Conservation (phyloP, 768 basidiomycete species). For the Boletus vermiculosoides region DNA sequence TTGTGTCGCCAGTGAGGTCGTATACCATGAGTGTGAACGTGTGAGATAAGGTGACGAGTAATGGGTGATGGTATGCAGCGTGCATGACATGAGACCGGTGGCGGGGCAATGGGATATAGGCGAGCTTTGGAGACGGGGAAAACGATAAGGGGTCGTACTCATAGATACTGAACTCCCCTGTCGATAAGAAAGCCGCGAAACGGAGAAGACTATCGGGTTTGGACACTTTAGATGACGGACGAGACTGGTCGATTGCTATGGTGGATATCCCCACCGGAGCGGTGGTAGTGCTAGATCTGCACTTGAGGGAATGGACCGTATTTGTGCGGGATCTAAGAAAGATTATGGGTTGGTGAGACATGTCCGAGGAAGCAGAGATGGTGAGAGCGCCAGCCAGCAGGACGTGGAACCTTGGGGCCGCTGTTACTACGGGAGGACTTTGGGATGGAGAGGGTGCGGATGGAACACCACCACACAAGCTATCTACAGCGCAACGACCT, state of each 20-base stretch:
- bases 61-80: conserved; percentile 74
- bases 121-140: conserved; percentile 41
- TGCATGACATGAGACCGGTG: conserved; percentile 53
- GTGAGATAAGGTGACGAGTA: conserved; percentile 69
- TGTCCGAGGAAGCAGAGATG: conserved; percentile 52
- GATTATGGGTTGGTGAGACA: conserved; percentile 23
- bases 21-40: conserved; percentile 71
- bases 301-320: conserved; percentile 42
- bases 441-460: conserved; percentile 1
- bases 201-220: conserved; percentile 36
- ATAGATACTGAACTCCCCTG: conserved; percentile 66
- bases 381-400: conserved; percentile 60
- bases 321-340: conserved; percentile 21
- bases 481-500: conserved; percentile 65
- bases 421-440: background rate
- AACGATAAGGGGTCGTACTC: conserved; percentile 46
- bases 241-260: conserved; percentile 74
- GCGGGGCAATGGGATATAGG: conserved; percentile 46
- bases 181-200: conserved; percentile 61
- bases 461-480: conserved; percentile 18
- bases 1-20: conserved; percentile 54
- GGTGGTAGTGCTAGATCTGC: conserved; percentile 37
- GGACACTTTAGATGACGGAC: conserved; percentile 39
- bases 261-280: conserved; percentile 51
- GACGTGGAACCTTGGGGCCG: conserved; percentile 37